These are phyloP conservation scores for Pseudogymnoascus verrucosus DNA, from an alignment of 2,329 filamentous ascomycete species.

Conservation along the genomic window DNA sequence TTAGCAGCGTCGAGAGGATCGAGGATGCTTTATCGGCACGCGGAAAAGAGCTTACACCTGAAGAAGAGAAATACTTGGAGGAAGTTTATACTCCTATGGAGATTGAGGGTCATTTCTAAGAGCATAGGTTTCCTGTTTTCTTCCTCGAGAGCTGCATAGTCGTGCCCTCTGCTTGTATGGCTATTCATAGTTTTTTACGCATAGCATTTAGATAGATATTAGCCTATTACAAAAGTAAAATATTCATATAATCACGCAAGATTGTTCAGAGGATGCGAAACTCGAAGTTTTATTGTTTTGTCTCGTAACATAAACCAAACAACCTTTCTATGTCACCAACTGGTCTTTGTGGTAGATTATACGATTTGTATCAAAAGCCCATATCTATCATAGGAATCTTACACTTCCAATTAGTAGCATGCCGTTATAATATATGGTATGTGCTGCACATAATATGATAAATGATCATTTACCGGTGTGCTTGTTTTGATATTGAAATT, in stretches of 20 bases:
- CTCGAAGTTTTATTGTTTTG: neutral
- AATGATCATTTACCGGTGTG: too few relatives aligned
- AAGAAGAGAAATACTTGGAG: constrained; percentile 46
- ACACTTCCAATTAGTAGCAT: neutral
- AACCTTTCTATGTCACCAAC: neutral
- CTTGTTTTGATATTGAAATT: neutral
- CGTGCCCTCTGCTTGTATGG: neutral
- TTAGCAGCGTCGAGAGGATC: constrained; percentile 41
- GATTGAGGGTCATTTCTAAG: constrained; percentile 25
- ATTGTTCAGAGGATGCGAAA: neutral
- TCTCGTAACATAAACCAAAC: neutral
- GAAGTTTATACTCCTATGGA: constrained; percentile 43
- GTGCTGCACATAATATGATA: too few relatives aligned
- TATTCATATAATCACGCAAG: neutral
- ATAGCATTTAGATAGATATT: neutral
- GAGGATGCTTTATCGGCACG: constrained; percentile 41
- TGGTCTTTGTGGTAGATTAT: neutral
- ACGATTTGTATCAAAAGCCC: neutral
- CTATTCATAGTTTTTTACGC: neutral
- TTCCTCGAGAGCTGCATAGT: neutral
- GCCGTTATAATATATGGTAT: too few relatives aligned
- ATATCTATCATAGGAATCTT: neutral
- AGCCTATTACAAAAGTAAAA: constrained; percentile 4
- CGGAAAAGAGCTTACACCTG: constrained; percentile 36
- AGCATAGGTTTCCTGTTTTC: neutral